Conservation (phyloP, 768 basidiomycete genomes). For the Russula sp. region DNA sequence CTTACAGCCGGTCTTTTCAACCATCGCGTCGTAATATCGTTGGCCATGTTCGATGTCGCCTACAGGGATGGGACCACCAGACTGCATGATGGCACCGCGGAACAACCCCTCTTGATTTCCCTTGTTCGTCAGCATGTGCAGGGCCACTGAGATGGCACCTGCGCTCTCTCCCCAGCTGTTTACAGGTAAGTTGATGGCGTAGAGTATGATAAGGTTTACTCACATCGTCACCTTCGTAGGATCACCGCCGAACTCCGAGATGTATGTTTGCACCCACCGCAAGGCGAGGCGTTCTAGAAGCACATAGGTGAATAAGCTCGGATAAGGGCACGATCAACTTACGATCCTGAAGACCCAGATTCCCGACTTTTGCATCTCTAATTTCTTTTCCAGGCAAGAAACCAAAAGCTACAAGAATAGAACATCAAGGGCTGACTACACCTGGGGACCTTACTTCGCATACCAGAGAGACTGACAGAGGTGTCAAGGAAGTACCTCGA, state of each 20-base stretch:
- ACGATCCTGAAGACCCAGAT: constrained; percentile 64
- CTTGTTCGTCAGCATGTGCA: constrained; percentile 41
- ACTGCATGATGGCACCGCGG: constrained; percentile 43
- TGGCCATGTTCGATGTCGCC: constrained; percentile 31
- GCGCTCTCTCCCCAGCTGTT: constrained; percentile 47
- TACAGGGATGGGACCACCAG: constrained; percentile 34
- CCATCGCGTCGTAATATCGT: constrained; percentile 38
- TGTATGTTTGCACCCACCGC: constrained; percentile 63
- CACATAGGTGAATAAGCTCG: background rate
- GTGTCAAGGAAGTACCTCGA: background rate
- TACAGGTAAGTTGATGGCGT: constrained; percentile 3
- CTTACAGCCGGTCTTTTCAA: constrained; percentile 34
- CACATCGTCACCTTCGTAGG: constrained; percentile 54
- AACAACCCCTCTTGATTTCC: constrained; percentile 37
- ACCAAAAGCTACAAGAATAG: constrained; percentile 35
- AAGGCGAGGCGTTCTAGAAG: constrained; percentile 50
- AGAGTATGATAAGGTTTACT: constrained; percentile 22
- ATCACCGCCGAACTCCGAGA: constrained; percentile 59
- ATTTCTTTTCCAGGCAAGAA: constrained; percentile 50
- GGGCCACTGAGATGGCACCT: constrained; percentile 43
- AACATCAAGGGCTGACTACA: background rate
- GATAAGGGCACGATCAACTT: constrained; percentile 24
- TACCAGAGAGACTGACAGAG: constrained; percentile 18
- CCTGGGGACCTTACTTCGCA: background rate
- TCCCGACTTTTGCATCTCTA: constrained; percentile 46